These are phyloP conservation scores for Pisolithus thermaeus DNA, from an alignment of 1,284 basidiomycete genomes.

Conservation along the genomic window DNA sequence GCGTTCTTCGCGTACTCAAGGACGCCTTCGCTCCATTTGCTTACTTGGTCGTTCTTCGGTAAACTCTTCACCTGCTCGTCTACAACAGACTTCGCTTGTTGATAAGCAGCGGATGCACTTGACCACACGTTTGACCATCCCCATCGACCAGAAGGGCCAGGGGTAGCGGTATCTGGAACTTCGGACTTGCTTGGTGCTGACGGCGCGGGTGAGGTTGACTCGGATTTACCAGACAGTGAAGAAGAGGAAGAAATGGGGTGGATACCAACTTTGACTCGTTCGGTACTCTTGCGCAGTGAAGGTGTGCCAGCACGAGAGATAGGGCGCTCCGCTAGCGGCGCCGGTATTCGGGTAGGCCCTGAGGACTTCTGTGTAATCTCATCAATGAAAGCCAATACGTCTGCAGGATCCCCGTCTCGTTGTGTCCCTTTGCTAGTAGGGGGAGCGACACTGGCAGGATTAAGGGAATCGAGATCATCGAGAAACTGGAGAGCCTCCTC, in stretches of 20 bases:
- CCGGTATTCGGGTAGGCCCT: constrained; percentile 59
- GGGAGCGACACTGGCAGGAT: constrained; percentile 15
- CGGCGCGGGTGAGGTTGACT: constrained; percentile 17
- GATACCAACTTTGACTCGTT: constrained; percentile 63
- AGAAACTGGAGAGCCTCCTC: constrained; percentile 87
- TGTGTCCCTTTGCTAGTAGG: constrained; percentile 17
- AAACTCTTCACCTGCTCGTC: constrained; percentile 85
- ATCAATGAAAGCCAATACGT: constrained; percentile 88
- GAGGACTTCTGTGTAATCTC: constrained; percentile 89
- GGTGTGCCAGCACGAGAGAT: constrained; percentile 66
- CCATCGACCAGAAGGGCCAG: constrained; percentile 42
- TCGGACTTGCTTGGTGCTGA: constrained; percentile 23
- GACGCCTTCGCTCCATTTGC: constrained; percentile 68
- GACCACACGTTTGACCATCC: constrained; percentile 87
- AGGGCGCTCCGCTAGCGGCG: constrained; percentile 52
- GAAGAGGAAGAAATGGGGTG: constrained; percentile 32
- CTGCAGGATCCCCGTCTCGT: constrained; percentile 58
- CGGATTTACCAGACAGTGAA: constrained; percentile 34
- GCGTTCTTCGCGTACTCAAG: constrained; percentile 67
- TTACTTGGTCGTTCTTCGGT: constrained; percentile 75
- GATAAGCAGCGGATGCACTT: constrained; percentile 78
- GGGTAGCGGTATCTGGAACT: constrained; percentile 19
- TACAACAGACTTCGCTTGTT: constrained; percentile 82
- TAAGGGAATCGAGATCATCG: constrained; percentile 82
- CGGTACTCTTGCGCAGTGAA: constrained; percentile 68